phyloP scores from a whole-genome alignment of 1,284 basidiomycete species.

The Microbotryomycetes sp. region DNA sequence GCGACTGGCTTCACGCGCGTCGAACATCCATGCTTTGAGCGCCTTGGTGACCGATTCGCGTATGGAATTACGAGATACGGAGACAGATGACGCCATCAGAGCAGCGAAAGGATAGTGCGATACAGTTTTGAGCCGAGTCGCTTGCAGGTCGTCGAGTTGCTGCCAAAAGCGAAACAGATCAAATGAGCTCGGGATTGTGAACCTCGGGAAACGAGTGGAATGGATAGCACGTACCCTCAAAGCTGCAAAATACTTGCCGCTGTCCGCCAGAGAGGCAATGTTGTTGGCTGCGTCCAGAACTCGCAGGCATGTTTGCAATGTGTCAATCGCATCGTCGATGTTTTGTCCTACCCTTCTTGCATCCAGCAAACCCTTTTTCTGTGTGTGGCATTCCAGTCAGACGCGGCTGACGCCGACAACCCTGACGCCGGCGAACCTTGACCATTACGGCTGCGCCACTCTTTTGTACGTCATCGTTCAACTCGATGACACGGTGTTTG shows the following conservation, averaged over 20 bases:
- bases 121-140: constrained; percentile 78
- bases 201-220: constrained; percentile 26
- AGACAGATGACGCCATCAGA: constrained; percentile 82
- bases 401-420: not conserved
- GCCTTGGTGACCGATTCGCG: constrained; percentile 89
- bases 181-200: constrained; percentile 21
- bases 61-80: constrained; percentile 78
- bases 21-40: constrained; percentile 94
- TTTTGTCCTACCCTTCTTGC: constrained; percentile 86
- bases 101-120: constrained; percentile 91
- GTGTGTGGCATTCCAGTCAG: constrained; percentile 31
- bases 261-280: constrained; percentile 83
- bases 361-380: constrained; percentile 80
- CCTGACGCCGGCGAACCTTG: constrained; percentile 47
- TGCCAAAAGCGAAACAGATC: constrained; percentile 40
- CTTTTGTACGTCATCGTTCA: constrained; percentile 52
- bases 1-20: constrained; percentile 81
- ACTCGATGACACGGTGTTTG: constrained; percentile 49
- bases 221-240: constrained; percentile 70
- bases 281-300: constrained; percentile 91
- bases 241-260: constrained; percentile 86
- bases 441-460: constrained; percentile 77
- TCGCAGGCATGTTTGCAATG: constrained; percentile 81
- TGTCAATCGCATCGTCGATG: constrained; percentile 92
- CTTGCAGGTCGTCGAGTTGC: constrained; percentile 90